Conservation (phyloP, 2,329 filamentous ascomycete genomes). For the Fusarium chaquense region DNA sequence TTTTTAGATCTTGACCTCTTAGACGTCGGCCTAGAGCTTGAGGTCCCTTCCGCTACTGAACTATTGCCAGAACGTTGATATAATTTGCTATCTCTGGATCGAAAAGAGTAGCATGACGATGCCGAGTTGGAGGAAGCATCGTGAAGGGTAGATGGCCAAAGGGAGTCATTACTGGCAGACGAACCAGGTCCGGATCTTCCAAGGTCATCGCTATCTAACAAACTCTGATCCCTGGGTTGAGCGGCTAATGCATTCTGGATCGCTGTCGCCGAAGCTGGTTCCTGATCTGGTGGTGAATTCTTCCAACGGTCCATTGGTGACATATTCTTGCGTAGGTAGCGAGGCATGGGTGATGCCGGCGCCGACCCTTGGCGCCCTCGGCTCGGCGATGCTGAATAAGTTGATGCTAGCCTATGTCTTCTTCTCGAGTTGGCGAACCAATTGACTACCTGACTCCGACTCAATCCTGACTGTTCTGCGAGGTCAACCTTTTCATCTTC, state of each 20-base stretch:
- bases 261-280: constrained; percentile 54
- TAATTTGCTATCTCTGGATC: constrained; percentile 27
- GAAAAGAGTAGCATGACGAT: constrained; percentile 46
- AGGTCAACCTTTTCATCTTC: constrained; percentile 59
- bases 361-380: constrained; percentile 48
- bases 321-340: constrained; percentile 50
- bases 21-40: constrained; percentile 27
- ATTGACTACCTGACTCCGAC: constrained; percentile 59
- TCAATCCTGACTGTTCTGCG: constrained; percentile 59
- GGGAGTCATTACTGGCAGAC: constrained; percentile 50
- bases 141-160: constrained; percentile 38
- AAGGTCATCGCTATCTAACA: constrained; percentile 33
- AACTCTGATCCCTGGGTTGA: constrained; percentile 31
- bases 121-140: constrained; percentile 47
- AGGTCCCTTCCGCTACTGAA: constrained; percentile 37
- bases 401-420: constrained; percentile 55
- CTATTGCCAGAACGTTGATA: constrained; percentile 41
- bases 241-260: constrained; percentile 53
- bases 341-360: constrained; percentile 59
- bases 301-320: constrained; percentile 61
- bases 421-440: constrained; percentile 66
- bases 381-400: constrained; percentile 43
- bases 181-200: constrained; percentile 48
- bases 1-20: constrained; percentile 28
- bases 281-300: constrained; percentile 59